Conservation (phyloP, 805 yeast genomes). For the Metschnikowia drakensbergensis region DNA sequence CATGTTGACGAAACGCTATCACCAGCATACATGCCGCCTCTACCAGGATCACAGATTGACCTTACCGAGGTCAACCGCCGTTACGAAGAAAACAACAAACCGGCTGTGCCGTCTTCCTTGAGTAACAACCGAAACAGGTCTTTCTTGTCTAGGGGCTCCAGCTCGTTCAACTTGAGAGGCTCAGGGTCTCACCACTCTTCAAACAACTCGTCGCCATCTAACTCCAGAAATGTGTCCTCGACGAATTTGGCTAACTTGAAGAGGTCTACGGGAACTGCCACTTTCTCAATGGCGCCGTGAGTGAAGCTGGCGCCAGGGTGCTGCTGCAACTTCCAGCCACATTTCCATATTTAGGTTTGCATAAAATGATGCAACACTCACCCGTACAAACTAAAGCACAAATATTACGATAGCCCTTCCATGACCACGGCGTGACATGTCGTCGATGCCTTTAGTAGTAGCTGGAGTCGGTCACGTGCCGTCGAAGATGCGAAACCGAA, state of each 20-base stretch:
- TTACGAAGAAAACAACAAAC: slow-evolving; percentile 22
- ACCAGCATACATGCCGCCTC: slow-evolving; percentile 65
- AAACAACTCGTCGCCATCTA: slow-evolving; percentile 55
- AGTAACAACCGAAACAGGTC: slow-evolving; percentile 15
- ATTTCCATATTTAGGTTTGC: no score
- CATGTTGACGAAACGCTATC: slow-evolving; percentile 53
- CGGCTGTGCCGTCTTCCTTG: slow-evolving; percentile 1
- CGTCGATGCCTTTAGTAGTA: neutral
- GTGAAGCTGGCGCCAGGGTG: neutral
- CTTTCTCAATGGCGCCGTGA: slow-evolving; percentile 15
- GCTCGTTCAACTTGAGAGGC: slow-evolving; percentile 23
- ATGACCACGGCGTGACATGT: no score
- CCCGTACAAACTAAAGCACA: no score
- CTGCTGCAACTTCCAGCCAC: no score
- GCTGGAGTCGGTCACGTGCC: neutral
- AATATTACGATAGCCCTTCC: no score
- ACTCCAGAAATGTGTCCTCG: slow-evolving; percentile 68
- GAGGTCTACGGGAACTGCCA: slow-evolving; percentile 13
- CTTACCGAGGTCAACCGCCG: slow-evolving; percentile 28
- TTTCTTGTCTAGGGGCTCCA: slow-evolving; percentile 25
- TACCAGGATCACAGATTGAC: slow-evolving; percentile 38
- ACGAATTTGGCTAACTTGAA: slow-evolving; percentile 10
- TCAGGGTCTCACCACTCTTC: slow-evolving; percentile 23
- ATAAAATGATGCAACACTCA: no score
- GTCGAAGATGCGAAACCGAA: neutral